These are phyloP conservation scores for Haematococcus lacustris DNA, from an alignment of 139 green algal species.

Conservation along the genomic window DNA sequence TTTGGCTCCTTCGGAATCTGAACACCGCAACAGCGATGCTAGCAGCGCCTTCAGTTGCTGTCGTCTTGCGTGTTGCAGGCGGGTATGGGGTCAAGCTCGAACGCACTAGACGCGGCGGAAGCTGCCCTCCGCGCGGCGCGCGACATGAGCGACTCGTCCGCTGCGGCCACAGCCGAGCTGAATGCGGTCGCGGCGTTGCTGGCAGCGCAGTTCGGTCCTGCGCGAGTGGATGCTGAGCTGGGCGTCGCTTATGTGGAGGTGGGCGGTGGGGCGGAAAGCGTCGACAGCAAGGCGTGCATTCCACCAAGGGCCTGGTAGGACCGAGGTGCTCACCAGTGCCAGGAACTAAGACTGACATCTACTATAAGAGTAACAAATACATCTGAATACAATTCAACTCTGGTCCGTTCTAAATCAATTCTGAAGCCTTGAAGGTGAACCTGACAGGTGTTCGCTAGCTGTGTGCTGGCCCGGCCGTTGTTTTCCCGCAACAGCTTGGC, in stretches of 20 bases:
- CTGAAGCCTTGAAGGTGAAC: too few relatives aligned
- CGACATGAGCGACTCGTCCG: conserved; percentile 22
- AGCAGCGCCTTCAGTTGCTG: background rate
- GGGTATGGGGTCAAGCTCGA: background rate
- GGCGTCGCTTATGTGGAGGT: conserved; percentile 13
- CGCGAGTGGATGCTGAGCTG: conserved; percentile 34
- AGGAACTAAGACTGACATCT: background rate
- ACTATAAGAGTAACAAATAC: background rate
- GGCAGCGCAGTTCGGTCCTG: conserved; percentile 64
- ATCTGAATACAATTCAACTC: too few relatives aligned
- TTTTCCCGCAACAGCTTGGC: too few relatives aligned
- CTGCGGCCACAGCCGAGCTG: conserved; percentile 40
- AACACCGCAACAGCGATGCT: background rate
- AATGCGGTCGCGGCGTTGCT: conserved; percentile 58
- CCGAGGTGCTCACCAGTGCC: background rate
- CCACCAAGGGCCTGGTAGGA: background rate
- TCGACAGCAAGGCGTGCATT: background rate
- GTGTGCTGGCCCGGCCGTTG: too few relatives aligned
- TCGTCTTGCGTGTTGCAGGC: background rate
- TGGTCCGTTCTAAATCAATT: too few relatives aligned
- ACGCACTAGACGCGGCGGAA: conserved; percentile 26
- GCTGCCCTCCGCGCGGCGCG: conserved; percentile 18
- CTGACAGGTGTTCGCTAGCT: too few relatives aligned
- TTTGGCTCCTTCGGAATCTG: background rate
- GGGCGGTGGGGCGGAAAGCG: background rate